phyloP scores from a whole-genome alignment of 1,284 basidiomycete genomes.

The Boletus subluridellus region DNA sequence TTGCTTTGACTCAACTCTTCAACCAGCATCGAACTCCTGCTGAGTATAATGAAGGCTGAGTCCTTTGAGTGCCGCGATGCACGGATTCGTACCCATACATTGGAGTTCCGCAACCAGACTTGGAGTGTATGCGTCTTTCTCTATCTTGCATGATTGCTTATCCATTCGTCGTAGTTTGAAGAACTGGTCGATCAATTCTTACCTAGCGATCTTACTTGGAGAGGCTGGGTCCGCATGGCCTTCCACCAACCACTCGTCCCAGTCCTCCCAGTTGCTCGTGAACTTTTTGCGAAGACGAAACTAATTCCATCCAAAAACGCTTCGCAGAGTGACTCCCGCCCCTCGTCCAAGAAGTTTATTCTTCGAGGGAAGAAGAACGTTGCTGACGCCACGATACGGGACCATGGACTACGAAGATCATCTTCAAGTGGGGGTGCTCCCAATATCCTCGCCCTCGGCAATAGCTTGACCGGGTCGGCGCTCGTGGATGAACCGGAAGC shows the following conservation, averaged over 20 bases:
- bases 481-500: conserved; percentile 28
- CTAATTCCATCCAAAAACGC: conserved; percentile 52
- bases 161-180: conserved; percentile 54
- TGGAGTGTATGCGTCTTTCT: conserved; percentile 62
- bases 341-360: conserved; percentile 23
- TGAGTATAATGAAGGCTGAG: conserved; percentile 68
- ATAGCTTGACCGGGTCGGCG: conserved; percentile 11
- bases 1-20: conserved; percentile 14
- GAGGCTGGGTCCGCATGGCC: conserved; percentile 78
- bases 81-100: conserved; percentile 64
- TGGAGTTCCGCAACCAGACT: conserved; percentile 85
- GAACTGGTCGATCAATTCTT: conserved; percentile 80
- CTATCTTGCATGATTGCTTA: conserved; percentile 2
- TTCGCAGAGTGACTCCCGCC: conserved; percentile 32
- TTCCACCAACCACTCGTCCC: conserved; percentile 73
- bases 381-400: conserved; percentile 13
- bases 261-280: conserved; percentile 69
- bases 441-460: not conserved
- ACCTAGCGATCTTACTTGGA: conserved; percentile 71
- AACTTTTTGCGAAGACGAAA: conserved; percentile 72
- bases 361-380: conserved; percentile 22
- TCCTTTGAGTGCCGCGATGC: conserved; percentile 73
- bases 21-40: conserved; percentile 57
- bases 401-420: conserved; percentile 16
- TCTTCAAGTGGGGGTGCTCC: conserved; percentile 20